Percentiles rank a stretch among this genome's conserved stretches.
These are phyloP conservation scores for Candida sphagnicola DNA, from an alignment of 805 yeast genomes.

Conservation along the genomic window DNA sequence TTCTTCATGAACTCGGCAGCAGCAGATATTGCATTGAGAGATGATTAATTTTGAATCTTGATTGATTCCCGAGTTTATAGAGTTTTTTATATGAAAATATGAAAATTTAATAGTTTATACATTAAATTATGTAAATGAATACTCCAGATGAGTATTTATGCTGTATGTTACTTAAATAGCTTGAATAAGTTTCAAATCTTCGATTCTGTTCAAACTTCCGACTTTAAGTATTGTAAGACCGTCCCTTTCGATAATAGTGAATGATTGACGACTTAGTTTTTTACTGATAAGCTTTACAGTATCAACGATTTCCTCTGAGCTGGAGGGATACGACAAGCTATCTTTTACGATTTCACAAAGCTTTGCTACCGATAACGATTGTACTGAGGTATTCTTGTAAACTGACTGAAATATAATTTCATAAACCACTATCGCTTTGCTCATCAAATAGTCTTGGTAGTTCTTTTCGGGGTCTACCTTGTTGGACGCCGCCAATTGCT, in stretches of 20 bases:
- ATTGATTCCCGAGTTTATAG: background rate
- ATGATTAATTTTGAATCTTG: conserved; percentile 9
- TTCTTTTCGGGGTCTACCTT: conserved; percentile 15
- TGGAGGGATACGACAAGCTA: conserved; percentile 27
- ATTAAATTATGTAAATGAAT: conserved; percentile 2
- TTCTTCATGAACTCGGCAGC: conserved; percentile 89
- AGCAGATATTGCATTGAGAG: conserved; percentile 75
- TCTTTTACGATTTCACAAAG: conserved; percentile 27
- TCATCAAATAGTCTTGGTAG: conserved; percentile 18
- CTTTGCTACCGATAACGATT: conserved; percentile 21
- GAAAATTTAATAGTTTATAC: background rate
- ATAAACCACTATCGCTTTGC: conserved; percentile 28
- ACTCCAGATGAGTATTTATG: background rate
- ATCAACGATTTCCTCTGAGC: conserved; percentile 26
- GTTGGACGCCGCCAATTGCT: conserved; percentile 17
- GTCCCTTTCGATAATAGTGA: conserved; percentile 20
- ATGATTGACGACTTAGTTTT: conserved; percentile 10
- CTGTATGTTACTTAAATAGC: background rate
- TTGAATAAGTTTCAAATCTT: conserved; percentile 16
- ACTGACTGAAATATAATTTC: conserved; percentile 30
- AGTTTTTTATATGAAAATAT: background rate
- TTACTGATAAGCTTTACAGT: conserved; percentile 17
- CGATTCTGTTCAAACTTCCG: conserved; percentile 19
- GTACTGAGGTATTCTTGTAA: conserved; percentile 3
- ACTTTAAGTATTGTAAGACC: conserved; percentile 24